Evolutionary conservation across 2,329 filamentous ascomycete species (phyloP), one percentile per base, ranked within the genome.

Genomic region (Sarocladium brachiariae): DNA sequence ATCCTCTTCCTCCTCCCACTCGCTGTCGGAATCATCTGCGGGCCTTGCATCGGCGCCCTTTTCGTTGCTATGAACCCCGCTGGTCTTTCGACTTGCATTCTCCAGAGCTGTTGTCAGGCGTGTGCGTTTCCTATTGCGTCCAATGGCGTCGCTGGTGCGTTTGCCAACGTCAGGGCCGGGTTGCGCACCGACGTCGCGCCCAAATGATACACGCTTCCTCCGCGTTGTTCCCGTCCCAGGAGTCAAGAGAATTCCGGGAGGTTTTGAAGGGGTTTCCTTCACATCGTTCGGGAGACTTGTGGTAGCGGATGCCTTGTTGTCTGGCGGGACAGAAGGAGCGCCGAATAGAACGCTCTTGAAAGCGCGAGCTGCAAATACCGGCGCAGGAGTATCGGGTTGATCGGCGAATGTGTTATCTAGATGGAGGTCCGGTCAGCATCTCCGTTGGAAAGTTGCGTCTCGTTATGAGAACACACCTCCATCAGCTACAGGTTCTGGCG

Each of bases 141-240:
- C n/a, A 24, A 41, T 5, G 50, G 51, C 39, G 57, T 56, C 53
- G 64, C 63, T 52, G 58, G 60, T 18, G 52, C 65, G 7, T 70
- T 65, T 41, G 41, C 3, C 25, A 14, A 25, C 21, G 33, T 43
- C 49, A 31, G 27, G 11, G 27, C 9, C 69, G 69, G 19, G 64
- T 62, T 35, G 51, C 55, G 2, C 57, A 61, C 30, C 56, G 11
- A 83, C 74, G 48, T 83, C 80, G 51, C 74, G 70, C 11, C 77
- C 80, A 58, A 85, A 86, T 0, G 82, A 83, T 21, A 86, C 82
- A 56, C 79, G 80, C 61, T 86, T 86, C 38, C 79, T 74, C 49
- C 76, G 74, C 38, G 78, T 70, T 2, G 80, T 75, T 14, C 72
- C 80, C 2, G 80, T 84, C 1, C 82, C 82, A 0, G 82, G 82